Evolutionary conservation across 768 basidiomycete species (phyloP).

Genomic region (Scleroderma citrinum): DNA sequence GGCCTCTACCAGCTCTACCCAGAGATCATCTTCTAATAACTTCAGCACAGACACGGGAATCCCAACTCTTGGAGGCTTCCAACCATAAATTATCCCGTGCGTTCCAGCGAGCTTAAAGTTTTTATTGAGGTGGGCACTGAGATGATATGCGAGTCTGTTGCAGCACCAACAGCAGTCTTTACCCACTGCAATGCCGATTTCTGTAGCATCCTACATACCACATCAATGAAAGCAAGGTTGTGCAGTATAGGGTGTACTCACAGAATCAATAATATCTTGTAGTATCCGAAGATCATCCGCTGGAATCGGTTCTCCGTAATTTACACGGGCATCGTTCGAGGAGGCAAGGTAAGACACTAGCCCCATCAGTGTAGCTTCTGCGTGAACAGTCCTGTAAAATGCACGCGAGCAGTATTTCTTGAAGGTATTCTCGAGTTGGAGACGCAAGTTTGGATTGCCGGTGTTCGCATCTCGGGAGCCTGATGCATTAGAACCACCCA

Average conservation of each 20-base stretch:
- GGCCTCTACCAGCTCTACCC: background rate
- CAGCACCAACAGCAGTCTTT: background rate
- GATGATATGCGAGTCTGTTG: background rate
- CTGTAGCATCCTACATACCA: background rate
- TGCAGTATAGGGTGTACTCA: background rate
- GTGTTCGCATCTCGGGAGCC: background rate
- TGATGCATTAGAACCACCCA: background rate
- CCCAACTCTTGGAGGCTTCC: background rate
- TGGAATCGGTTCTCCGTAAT: background rate
- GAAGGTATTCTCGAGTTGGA: background rate
- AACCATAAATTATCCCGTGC: background rate
- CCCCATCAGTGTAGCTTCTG: background rate
- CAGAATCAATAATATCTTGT: background rate
- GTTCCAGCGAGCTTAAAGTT: background rate
- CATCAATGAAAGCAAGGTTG: background rate
- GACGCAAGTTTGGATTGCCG: background rate
- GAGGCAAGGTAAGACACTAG: background rate
- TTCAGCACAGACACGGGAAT: background rate
- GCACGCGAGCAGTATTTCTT: background rate
- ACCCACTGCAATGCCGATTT: background rate
- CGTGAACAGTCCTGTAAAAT: background rate
- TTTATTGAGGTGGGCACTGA: background rate
- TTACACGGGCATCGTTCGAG: background rate
- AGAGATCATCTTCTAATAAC: background rate
- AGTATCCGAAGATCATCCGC: background rate